Evolutionary conservation across 345 rosid genomes (phyloP), one percentile per base, ranked within the genome.

Genomic region (Eucalyptus dawsonii): DNA sequence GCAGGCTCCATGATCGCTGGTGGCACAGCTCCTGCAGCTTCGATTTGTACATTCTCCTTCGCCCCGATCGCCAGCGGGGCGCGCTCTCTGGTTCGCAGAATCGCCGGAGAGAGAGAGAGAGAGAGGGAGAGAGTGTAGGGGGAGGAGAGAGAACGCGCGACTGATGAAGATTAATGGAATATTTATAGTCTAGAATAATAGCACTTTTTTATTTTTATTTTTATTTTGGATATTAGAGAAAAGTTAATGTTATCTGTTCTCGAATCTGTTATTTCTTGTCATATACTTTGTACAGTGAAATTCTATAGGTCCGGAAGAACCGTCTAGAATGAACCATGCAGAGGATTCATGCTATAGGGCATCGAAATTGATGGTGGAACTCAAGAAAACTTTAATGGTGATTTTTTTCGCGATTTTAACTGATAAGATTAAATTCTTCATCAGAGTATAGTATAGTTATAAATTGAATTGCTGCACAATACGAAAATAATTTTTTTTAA

Each of bases 11-110:
- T 37, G 25, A 29, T 10, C 88, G 88, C 62, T 51, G 85, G 7
- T 91, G 94, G 69, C 94, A 91, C 19, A 93, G 89, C 89, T 91
- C 93, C 44, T 92, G 94, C 17, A 93, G 90, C 89, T 50, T 88
- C 42, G 93, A 34, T 81, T 93, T 93, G 89, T 89, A 88, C 94
- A 93, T 92, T 56, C 13, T 60, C 37, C 86, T 25, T 86, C 51
- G 53, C 34, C 4, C 69, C 69, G 44, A 50, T 17, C 27, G 53
- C 47, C 47, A 6, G 67, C 50, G 25, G 45, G 72, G 50, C 88
- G 37, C 87, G 29, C 56, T 14, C 42, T 34, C 76, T 3, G 21
- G 0, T 37, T 6, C 45, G 83, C 47, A 21, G 83, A 40, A 76
- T 40, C 83, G 47, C 47, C 42, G 83, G 44, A 2, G 81, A 9